Base-by-base conservation (phyloP, 805 yeast genomes). In the Yueomyces sp. region DNA sequence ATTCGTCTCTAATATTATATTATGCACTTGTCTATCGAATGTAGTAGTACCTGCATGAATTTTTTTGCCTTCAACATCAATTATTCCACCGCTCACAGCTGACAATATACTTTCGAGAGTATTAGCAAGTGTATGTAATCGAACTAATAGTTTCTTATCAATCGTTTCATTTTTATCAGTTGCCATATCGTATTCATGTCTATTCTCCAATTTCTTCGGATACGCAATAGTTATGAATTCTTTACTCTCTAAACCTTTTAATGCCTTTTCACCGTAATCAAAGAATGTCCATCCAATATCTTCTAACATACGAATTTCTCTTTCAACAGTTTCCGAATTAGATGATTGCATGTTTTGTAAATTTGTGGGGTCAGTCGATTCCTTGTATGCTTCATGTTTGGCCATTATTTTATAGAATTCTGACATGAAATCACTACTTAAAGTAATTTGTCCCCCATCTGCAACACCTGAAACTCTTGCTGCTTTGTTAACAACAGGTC, bases 401-500 rank as follows among this genome's bases (percentile, higher is more conserved):
- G 62, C 63, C 53, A 73, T 67, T 32, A 84, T 68, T 42, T 78
- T 72, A 42, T 70, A 70, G 55, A 86, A 74, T 56, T 85, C 95
- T 39, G 73, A 72, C 51, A 83, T 66, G 55, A 87, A 85, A 60
- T 90, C 96, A 6, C 79, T 71, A 55, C 94, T 83, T 45, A 88
- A 72, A 0, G 95, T 79, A 31, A 90, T 85, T 62, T 90, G 96
- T 12, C 99, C 99, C 47, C 99, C 99, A 62, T 87, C 95, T 0
- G 98, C 99, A 42, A 85, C 84, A 5, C 95, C 84, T 57, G 88
- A 81, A 29, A 92, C 90, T 54, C 99, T 73, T 1, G 97, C 81
- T 1, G 99, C 85, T 42, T 95, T 73, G 56, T 92, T 92, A 33
- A 92, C 99, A 88, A 92, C 88, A 0, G 99, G 98, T 0, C 99